Percentiles rank a stretch among this genome's conserved stretches.
Evolutionary conservation across 2,329 filamentous ascomycete genomes (phyloP).

Genomic region (Teratosphaeriaceae sp.): DNA sequence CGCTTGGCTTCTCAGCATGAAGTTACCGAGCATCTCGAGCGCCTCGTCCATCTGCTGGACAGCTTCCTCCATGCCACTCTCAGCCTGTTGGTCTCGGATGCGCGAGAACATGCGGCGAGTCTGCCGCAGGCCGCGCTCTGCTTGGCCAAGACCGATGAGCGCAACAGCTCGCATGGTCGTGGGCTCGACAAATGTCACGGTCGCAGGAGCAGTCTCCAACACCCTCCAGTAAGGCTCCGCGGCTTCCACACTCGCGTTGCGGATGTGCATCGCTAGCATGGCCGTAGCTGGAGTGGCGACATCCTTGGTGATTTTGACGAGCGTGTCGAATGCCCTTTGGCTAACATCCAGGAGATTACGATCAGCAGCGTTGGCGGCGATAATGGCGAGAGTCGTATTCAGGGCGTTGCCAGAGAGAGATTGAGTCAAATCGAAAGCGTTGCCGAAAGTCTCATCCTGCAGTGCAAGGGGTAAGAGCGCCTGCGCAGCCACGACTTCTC

Average conservation of each 20-base stretch:
- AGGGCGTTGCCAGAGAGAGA: slow-evolving; percentile 53
- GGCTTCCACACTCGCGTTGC: slow-evolving; percentile 68
- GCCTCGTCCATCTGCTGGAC: slow-evolving; percentile 82
- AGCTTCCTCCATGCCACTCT: slow-evolving; percentile 47
- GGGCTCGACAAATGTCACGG: slow-evolving; percentile 71
- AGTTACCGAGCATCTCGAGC: slow-evolving; percentile 59
- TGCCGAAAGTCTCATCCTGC: slow-evolving; percentile 59
- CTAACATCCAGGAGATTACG: slow-evolving; percentile 64
- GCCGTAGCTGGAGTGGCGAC: slow-evolving; percentile 60
- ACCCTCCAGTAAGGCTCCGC: slow-evolving; percentile 77
- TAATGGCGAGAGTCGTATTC: slow-evolving; percentile 59
- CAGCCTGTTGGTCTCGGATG: slow-evolving; percentile 58
- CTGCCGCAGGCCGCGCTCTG: slow-evolving; percentile 72
- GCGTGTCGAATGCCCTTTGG: slow-evolving; percentile 46
- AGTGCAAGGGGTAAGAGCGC: slow-evolving; percentile 77
- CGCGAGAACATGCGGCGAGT: slow-evolving; percentile 81
- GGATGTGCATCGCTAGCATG: slow-evolving; percentile 79
- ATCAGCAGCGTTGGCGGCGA: slow-evolving; percentile 76
- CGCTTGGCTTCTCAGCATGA: slow-evolving; percentile 48
- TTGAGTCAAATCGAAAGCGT: slow-evolving; percentile 67
- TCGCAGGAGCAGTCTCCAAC: slow-evolving; percentile 55
- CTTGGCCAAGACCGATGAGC: slow-evolving; percentile 76
- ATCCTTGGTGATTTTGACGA: slow-evolving; percentile 43
- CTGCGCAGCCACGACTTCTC: slow-evolving; percentile 62
- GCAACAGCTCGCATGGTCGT: slow-evolving; percentile 87